These are phyloP conservation scores for Cordyceps pruinosa DNA, from an alignment of 2,329 filamentous ascomycete species.

Conservation along the genomic window DNA sequence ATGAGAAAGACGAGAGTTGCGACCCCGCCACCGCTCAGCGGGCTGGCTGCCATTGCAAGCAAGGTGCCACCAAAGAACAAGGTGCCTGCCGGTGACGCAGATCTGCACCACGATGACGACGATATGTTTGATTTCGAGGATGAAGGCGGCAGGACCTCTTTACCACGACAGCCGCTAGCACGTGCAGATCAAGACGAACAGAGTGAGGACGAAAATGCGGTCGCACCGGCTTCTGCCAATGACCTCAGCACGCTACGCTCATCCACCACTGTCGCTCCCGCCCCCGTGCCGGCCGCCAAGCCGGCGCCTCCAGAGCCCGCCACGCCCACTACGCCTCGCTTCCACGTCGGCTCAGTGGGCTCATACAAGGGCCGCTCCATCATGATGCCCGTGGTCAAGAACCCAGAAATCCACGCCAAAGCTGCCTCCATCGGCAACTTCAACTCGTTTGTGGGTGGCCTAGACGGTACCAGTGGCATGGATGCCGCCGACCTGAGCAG, in stretches of 20 bases:
- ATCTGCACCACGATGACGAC: conserved; percentile 31
- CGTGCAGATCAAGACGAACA: conserved; percentile 17
- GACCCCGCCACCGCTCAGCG: conserved; percentile 21
- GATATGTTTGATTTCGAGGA: conserved; percentile 42
- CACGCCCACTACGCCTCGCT: conserved; percentile 27
- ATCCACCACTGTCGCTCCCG: conserved; percentile 36
- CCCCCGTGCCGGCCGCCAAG: conserved; percentile 35
- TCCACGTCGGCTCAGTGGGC: conserved; percentile 37
- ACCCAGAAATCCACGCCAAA: conserved; percentile 41
- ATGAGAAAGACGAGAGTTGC: conserved; percentile 23
- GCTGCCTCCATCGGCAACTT: conserved; percentile 43
- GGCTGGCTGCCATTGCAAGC: conserved; percentile 16
- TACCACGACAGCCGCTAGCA: conserved; percentile 16
- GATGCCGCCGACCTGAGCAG: conserved; percentile 39
- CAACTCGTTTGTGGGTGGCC: conserved; percentile 45
- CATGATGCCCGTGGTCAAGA: conserved; percentile 44
- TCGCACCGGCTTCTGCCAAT: background rate
- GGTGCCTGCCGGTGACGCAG: background rate
- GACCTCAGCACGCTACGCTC: conserved; percentile 14
- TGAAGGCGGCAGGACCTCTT: conserved; percentile 26
- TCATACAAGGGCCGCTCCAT: conserved; percentile 50
- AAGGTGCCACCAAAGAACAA: conserved; percentile 17
- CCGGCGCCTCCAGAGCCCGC: conserved; percentile 22
- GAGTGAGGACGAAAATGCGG: conserved; percentile 28
- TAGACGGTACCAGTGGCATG: conserved; percentile 44